Evolutionary conservation across 345 rosid genomes (phyloP), one percentile per base, ranked within the genome.

Genomic region (Anastatica hierochuntica): DNA sequence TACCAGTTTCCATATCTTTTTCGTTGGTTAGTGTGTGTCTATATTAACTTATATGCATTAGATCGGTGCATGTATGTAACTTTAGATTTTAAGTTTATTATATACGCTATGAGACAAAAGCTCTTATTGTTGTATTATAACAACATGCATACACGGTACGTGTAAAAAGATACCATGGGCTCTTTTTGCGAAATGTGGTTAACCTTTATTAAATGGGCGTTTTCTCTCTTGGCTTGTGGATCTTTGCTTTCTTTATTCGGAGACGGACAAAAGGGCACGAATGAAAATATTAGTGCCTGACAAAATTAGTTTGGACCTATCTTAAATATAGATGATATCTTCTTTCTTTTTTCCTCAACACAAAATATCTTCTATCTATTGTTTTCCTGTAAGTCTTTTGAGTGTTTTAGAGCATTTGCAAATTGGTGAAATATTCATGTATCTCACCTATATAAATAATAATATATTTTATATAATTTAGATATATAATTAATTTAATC

Each of bases 101-200:
- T 58, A 30, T 18, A 11, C 37, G 8, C 24, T 13, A 10, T 26
- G 19, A 40, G n/a, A 9, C 2, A 27, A 34, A 59, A 17, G n/a
- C n/a, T n/a, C n/a, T n/a, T n/a, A n/a, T n/a, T n/a, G n/a, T n/a
- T 19, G 7, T 60, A 18, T 38, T 48, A 18, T 14, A 49, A 60
- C 13, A 14, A 60, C 67, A 44, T 45, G 54, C 60, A 53, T 29
- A 14, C 36, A 62, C 31, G 53, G n/a, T 40, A 49, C 61, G 60
- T 63, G 55, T n/a, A 30, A 40, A 19, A 23, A 51, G 19, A 50
- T 34, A 34, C 36, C 26, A 23, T 42, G 14, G 12, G 46, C 1
- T n/a, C 1, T 35, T 36, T 15, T 44, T 21, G 26, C 1, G 36
- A 23, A 24, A 7, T 29, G 20, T 37, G 38, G 19, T n/a, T 55